phyloP scores from a whole-genome alignment of 23 red algal genomes.

The Porphyridium purpureum region DNA sequence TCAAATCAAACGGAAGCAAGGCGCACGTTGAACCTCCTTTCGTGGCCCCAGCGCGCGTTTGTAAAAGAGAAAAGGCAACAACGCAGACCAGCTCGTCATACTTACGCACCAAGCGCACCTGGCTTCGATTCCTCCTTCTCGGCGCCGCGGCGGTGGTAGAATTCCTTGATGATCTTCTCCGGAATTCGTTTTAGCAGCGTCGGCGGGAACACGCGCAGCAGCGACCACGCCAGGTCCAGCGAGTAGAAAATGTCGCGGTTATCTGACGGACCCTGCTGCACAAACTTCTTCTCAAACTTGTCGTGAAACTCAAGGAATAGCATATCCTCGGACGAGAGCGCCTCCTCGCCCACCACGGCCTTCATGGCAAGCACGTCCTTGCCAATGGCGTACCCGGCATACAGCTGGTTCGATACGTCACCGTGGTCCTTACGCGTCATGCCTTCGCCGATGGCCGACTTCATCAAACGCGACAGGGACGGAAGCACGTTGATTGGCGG shows the following conservation, averaged over 20 bases:
- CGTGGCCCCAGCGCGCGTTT: no score
- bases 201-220: conserved; percentile 79
- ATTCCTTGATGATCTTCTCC: conserved; percentile 62
- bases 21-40: no score
- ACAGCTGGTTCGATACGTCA: conserved; percentile 92
- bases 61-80: no score
- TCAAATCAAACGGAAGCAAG: no score
- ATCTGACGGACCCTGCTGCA: conserved; percentile 73
- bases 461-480: conserved; percentile 98
- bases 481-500: conserved; percentile 93
- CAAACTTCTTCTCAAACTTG: conserved; percentile 87
- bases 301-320: conserved; percentile 93
- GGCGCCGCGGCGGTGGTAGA: conserved; percentile 88
- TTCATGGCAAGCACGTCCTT: conserved; percentile 99
- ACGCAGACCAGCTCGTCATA: no score
- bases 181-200: conserved; percentile 74
- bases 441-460: conserved; percentile 96
- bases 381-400: conserved; percentile 91
- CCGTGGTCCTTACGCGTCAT: conserved; percentile 91
- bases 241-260: conserved; percentile 53
- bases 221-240: conserved; percentile 77
- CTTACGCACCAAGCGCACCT: no score
- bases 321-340: conserved; percentile 69
- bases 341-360: conserved; percentile 90
- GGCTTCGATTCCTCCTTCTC: no score